Base-by-base conservation (phyloP, 495 filamentous ascomycete genomes). In the Jackrogersella multiformis region DNA sequence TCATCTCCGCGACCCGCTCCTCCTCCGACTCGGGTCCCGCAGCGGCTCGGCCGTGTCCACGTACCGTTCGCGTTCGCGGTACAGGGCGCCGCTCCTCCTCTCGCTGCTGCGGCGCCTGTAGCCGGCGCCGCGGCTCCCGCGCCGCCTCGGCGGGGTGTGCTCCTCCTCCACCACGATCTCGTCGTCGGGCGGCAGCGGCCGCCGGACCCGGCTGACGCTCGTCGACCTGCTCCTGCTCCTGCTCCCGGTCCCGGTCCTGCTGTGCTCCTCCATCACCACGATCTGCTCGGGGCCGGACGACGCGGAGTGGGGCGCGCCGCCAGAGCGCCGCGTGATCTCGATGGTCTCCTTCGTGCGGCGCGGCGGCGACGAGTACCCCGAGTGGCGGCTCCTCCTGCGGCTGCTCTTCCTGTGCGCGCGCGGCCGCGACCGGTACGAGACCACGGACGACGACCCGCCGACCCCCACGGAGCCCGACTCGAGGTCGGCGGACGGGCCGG, bases 111-210 rank as follows among this genome's bases (percentile, higher is more conserved):
- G 61, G 38, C 74, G 64, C 13, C 74, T 67, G 32, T 76, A 69
- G 32, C 72, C n/a, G n/a, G n/a, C 30, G 38, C 72, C 26, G 35
- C 71, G 75, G 20, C 75, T 74, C 35, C 63, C 62, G 26, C 56
- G 46, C 49, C 73, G 64, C 41, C 73, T 53, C 23, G 77, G 69
- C 49, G 78, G 76, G 1, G 63, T 72, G 15, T 78, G 71, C 63
- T 82, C 80, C 65, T 83, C 81, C 44, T 81, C 73, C 20, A 84
- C 74, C n/a, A 84, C 73, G 21, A 82, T 76, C 69, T 83, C 79
- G 16, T 77, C 78, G 15, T 72, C 64, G 5, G 44, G 15, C n/a
- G 61, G 49, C 30, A 53, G 61, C 9, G 59, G 66, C 18, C 42
- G 66, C 18, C 42, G 57, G 0, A 57, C 58, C 32, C 48, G 67